phyloP scores from a whole-genome alignment of 2,329 filamentous ascomycete species.

The Aureobasidium sp. region DNA sequence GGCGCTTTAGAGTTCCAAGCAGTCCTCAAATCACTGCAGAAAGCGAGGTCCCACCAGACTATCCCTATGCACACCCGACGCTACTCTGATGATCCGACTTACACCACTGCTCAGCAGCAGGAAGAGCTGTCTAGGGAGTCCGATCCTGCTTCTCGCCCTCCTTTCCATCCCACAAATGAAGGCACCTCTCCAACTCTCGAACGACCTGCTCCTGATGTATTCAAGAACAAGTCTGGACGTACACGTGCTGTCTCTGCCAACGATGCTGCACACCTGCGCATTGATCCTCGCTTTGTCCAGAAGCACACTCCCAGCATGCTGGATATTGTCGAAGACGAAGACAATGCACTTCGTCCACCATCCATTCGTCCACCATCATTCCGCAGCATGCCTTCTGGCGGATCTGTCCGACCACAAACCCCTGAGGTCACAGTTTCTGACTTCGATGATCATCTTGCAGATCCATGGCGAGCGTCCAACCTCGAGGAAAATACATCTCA shows the following conservation, averaged over 20 bases:
- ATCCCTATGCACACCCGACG: conserved; percentile 61
- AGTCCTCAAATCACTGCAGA: conserved; percentile 77
- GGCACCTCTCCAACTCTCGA: not conserved
- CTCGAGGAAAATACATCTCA: not conserved
- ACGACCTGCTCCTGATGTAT: conserved; percentile 23
- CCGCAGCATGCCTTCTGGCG: conserved; percentile 1
- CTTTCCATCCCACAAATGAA: conserved; percentile 22
- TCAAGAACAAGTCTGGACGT: conserved; percentile 21
- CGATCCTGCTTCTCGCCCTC: conserved; percentile 38
- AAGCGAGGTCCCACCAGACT: conserved; percentile 67
- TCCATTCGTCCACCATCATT: conserved; percentile 12
- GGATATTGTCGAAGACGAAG: conserved; percentile 22
- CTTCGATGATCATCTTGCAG: not conserved
- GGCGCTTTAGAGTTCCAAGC: conserved; percentile 91
- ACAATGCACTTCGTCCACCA: conserved; percentile 11
- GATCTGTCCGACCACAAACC: not conserved
- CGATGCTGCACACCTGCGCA: conserved; percentile 42
- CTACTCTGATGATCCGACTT: conserved; percentile 58
- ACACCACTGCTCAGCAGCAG: conserved; percentile 38
- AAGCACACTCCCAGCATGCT: conserved; percentile 9
- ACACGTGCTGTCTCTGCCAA: conserved; percentile 54
- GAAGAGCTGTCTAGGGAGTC: conserved; percentile 42
- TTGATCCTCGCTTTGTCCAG: conserved; percentile 32
- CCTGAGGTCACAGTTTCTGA: conserved; percentile 11
- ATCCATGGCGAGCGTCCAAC: not conserved